Evolutionary conservation across 192 early-diverging fungal genomes (phyloP), one percentile per base, ranked within the genome.

Genomic region (Backusella parvicylindrica): DNA sequence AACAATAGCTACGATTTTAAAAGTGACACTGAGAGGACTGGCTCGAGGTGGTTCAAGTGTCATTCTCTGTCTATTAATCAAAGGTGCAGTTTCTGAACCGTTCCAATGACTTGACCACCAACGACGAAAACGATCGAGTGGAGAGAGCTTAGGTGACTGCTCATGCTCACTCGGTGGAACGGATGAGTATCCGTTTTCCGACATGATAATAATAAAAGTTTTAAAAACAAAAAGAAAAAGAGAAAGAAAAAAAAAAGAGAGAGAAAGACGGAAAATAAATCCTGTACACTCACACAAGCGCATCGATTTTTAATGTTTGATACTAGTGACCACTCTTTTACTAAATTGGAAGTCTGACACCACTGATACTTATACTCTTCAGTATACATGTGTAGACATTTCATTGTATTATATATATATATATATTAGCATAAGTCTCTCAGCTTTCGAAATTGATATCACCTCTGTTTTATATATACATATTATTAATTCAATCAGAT

Each of bases 1-100:
- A 69, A 69, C 68, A 28, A 69, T 40, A 15, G 68, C n/a, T 18
- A 43, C 40, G 23, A 69, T 69, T 7, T 40, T 37, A 30, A 69
- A 43, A 43, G 26, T 37, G 35, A 43, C 6, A 43, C 68, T 37
- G 6, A 41, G n/a, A 15, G 33, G 7, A 16, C 40, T 69, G n/a
- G 13, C 35, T 38, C 50, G 68, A 36, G 74, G 74, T 53, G 74
- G 74, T n/a, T 75, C 74, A 26, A 75, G 47, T 5, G 67, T 75
- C 74, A 75, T 75, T 26, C 66, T 49, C 16, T 69, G 50, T 33
- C 74, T 33, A 33, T 75, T 68, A 37, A 75, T 69, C 47, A 75
- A 67, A 49, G 74, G 74, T 26, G 66, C 66, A 50, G 28, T 43
- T 50, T 75, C 74, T 6, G 53, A 49, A 9, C 12, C 23, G n/a